Percentiles rank a stretch among this genome's conserved stretches.
These are phyloP conservation scores for Tulasnella sp. DNA, from an alignment of 768 basidiomycete species.

Conservation along the genomic window DNA sequence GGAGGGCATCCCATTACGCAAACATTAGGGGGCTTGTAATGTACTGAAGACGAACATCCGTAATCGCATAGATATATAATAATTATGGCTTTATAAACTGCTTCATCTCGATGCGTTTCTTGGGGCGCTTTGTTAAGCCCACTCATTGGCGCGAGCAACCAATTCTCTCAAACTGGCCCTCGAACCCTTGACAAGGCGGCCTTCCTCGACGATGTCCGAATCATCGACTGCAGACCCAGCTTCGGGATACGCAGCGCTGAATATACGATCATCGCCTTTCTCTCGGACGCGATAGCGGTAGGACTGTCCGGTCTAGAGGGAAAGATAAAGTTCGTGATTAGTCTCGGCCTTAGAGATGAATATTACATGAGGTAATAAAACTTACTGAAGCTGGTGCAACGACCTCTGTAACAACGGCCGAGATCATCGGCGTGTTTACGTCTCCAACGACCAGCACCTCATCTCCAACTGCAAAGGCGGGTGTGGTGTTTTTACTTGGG, in stretches of 20 bases:
- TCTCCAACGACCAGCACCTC: background rate
- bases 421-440: background rate
- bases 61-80: background rate
- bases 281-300: background rate
- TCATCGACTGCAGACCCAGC: background rate
- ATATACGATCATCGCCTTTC: background rate
- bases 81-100: background rate
- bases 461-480: background rate
- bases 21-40: background rate
- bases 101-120: background rate
- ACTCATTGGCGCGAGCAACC: background rate
- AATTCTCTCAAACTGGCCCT: background rate
- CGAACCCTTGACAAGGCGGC: background rate
- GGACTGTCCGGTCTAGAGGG: background rate
- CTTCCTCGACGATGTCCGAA: background rate
- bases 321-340: background rate
- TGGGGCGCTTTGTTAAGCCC: background rate
- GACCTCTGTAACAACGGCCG: background rate
- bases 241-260: background rate
- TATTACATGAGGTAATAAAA: background rate
- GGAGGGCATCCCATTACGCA: background rate
- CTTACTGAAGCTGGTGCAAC: background rate
- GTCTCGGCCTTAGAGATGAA: background rate
- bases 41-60: background rate
- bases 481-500: background rate